These are phyloP conservation scores for Aquilaria yunnanensis DNA, from an alignment of 345 rosid genomes.

Conservation along the genomic window DNA sequence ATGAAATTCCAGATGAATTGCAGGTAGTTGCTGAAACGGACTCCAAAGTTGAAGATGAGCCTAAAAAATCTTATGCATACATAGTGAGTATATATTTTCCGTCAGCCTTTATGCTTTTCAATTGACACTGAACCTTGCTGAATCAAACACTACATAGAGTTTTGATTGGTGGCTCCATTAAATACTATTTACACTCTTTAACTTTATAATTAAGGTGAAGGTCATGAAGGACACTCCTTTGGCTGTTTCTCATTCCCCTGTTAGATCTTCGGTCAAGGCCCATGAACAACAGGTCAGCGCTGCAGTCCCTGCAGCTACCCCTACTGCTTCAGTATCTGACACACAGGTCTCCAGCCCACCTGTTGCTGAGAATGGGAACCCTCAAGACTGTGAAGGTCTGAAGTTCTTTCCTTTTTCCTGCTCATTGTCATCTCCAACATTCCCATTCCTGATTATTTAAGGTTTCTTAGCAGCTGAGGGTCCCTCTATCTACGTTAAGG, in stretches of 20 bases:
- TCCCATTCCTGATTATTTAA: background rate
- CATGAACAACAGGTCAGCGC: constrained; percentile 49
- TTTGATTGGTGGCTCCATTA: background rate
- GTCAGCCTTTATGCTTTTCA: background rate
- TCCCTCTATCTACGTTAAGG: constrained; percentile 72
- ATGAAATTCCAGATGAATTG: constrained; percentile 37
- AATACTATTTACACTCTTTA: background rate
- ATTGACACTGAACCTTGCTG: too few species aligned
- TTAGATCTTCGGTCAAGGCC: constrained; percentile 46
- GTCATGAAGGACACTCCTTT: constrained; percentile 66
- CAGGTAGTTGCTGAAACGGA: constrained; percentile 37
- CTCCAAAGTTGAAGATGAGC: constrained; percentile 52
- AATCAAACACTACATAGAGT: background rate
- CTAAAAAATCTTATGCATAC: constrained; percentile 92
- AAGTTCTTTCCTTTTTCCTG: background rate
- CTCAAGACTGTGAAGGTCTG: constrained; percentile 49
- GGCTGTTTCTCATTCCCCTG: constrained; percentile 30
- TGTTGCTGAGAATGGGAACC: constrained; percentile 49
- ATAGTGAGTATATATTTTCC: constrained; percentile 48
- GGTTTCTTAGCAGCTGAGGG: constrained; percentile 44
- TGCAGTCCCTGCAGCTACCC: constrained; percentile 29
- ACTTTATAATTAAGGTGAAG: constrained; percentile 40
- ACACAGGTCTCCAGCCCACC: constrained; percentile 34
- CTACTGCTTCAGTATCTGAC: constrained; percentile 35
- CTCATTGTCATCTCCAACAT: background rate